phyloP scores from a whole-genome alignment of 225 moss, liverwort and hornwort genomes.

The Straminergon stramineum region DNA sequence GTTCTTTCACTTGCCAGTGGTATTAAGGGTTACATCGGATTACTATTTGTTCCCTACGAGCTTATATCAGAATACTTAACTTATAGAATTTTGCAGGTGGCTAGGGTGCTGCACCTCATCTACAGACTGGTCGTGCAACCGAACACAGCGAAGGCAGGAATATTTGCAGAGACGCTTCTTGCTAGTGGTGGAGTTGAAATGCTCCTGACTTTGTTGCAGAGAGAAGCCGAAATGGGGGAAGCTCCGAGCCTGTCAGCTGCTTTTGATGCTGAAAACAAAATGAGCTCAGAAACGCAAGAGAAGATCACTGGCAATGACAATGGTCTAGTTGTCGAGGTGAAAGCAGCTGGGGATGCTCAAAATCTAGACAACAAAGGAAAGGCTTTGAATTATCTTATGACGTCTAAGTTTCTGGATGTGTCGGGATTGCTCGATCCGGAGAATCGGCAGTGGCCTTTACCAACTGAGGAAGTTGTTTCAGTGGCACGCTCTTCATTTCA shows the following conservation, averaged over 20 bases:
- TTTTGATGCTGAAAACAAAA: conserved; percentile 12
- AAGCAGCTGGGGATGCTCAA: conserved; percentile 8
- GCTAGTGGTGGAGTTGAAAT: conserved; percentile 95
- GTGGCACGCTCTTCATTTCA: conserved; percentile 57
- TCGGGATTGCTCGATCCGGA: conserved; percentile 56
- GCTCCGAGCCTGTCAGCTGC: conserved; percentile 8
- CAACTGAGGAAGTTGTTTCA: conserved; percentile 52
- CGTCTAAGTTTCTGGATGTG: conserved; percentile 55
- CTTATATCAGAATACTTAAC: not conserved
- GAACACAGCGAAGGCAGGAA: conserved; percentile 76
- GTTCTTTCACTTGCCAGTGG: not conserved
- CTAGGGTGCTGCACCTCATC: conserved; percentile 89
- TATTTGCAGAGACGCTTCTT: conserved; percentile 90
- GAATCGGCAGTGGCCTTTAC: conserved; percentile 51
- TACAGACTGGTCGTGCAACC: conserved; percentile 95
- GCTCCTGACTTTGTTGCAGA: conserved; percentile 81
- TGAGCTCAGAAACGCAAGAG: conserved; percentile 11
- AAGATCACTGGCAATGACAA: conserved; percentile 12
- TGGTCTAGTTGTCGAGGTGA: conserved; percentile 11
- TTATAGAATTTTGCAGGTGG: conserved; percentile 53
- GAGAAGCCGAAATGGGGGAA: conserved; percentile 80
- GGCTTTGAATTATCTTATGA: conserved; percentile 40
- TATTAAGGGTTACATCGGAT: not conserved
- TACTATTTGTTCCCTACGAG: not conserved
- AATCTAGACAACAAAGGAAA: conserved; percentile 32